Base-by-base conservation (phyloP, 495 filamentous ascomycete genomes). In the Aspergillus panamensis region DNA sequence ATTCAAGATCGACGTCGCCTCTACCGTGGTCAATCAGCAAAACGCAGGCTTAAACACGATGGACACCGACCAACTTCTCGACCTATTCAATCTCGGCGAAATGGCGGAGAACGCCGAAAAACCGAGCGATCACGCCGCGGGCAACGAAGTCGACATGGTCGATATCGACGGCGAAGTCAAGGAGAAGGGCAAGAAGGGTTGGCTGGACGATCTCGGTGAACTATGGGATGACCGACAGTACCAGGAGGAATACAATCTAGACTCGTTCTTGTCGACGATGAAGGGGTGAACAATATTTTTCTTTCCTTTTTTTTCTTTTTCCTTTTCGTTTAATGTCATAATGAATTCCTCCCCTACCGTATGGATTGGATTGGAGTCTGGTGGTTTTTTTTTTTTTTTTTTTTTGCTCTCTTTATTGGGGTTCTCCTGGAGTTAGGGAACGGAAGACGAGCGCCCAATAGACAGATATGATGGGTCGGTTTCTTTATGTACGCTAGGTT, bases 1-100 rank as follows among this genome's bases (percentile, higher is more conserved):
- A 55, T 98, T 98, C 89, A 98, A 98, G 79, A 94, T 98, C 66
- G 94, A 98, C 77, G 94, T 98, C 37, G 94, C 94, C 50, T 91
- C 87, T 56, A 98, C 95, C 4, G 94, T 98, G 12, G 95, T 98
- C 61, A 98, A 98, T 74, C 94, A 97, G 77, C 94, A 97, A 75
- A 98, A 97, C 67, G 92, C 94, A 8, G 94, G 93, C 14, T 77
- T 98, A 8, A 87, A 87, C 66, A 90, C 91, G 2, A 97, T 97
- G 94, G 91, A 97, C 73, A 98, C 94, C 51, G 94, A 96, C 65
- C 91, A 98, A 72, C 92, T 98, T 60, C 84, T 98, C 1, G 94
- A 98, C 67, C 84, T 98, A 48, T 98, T 98, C 78, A 97, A 87
- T 68, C 79, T 97, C 8, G 90, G 90, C 59, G 90, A 95, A 63